These are phyloP conservation scores for Geranium rotundifolium DNA, from an alignment of 345 rosid species.

Conservation along the genomic window DNA sequence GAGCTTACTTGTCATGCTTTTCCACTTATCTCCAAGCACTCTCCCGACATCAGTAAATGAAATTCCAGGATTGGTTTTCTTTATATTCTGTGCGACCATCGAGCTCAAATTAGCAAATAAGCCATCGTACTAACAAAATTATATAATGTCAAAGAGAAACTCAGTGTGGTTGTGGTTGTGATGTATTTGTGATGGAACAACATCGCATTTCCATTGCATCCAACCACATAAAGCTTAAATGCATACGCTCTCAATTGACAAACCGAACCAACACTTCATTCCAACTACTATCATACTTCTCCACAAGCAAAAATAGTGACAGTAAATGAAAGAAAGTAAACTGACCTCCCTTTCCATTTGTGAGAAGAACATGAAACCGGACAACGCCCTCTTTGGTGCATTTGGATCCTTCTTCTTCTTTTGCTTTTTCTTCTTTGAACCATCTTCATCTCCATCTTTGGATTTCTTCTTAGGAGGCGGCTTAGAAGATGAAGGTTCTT, in stretches of 20 bases:
- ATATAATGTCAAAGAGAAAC: too few relatives aligned
- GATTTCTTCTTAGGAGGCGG: constrained; percentile 56
- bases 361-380: constrained; percentile 68
- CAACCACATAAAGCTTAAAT: too few relatives aligned
- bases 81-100: constrained; percentile 44
- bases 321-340: background rate
- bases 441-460: constrained; percentile 54
- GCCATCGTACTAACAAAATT: background rate
- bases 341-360: constrained; percentile 80
- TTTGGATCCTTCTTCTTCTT: constrained; percentile 96
- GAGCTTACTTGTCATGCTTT: constrained; percentile 51
- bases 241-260: too few relatives aligned
- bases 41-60: constrained; percentile 48
- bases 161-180: too few relatives aligned
- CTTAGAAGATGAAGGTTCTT: constrained; percentile 56
- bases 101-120: constrained; percentile 1
- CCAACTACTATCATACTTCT: background rate
- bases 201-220: too few relatives aligned
- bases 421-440: constrained; percentile 62
- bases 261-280: too few relatives aligned
- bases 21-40: constrained; percentile 77
- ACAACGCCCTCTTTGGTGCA: constrained; percentile 76
- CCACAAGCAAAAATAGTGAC: too few relatives aligned
- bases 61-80: constrained; percentile 65
- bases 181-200: too few relatives aligned